Evolutionary conservation across 805 yeast genomes (phyloP).

Genomic region (Ogataea nitratoaversa): DNA sequence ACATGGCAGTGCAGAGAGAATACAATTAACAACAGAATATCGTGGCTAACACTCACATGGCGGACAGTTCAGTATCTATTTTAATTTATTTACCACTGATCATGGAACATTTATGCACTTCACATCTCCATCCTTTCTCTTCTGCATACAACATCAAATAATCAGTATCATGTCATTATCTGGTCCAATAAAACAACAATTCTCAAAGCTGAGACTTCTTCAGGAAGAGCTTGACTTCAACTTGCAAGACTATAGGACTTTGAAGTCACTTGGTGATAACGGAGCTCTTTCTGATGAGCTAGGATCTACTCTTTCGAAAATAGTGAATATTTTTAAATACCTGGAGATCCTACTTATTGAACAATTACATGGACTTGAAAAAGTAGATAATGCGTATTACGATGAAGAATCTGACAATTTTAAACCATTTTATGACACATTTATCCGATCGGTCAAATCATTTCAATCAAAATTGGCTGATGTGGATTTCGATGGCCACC

Average conservation of each 20-base stretch:
- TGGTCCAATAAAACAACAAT: constrained; percentile 13
- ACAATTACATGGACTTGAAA: constrained; percentile 3
- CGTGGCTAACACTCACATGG: too few species aligned
- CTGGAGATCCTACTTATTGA: constrained; percentile 15
- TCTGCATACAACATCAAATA: too few species aligned
- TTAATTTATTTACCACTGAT: too few species aligned
- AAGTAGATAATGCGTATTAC: neutral
- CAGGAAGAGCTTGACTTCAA: constrained; percentile 14
- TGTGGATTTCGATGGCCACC: neutral
- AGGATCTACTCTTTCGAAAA: constrained; percentile 8
- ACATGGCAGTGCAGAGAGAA: too few species aligned
- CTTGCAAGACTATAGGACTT: constrained; percentile 14
- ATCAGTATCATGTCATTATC: constrained; percentile 1
- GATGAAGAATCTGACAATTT: neutral
- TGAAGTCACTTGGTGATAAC: constrained; percentile 7
- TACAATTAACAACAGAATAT: too few species aligned
- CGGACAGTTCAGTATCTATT: too few species aligned
- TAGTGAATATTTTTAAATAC: constrained; percentile 12
- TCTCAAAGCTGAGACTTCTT: constrained; percentile 15
- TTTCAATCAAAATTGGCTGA: neutral
- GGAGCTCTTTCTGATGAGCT: constrained; percentile 9
- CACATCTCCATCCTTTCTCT: too few species aligned
- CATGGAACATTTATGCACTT: too few species aligned
- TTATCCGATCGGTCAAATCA: neutral
- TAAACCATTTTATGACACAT: neutral